Base-by-base conservation (phyloP, 2,329 filamentous ascomycete species). In the Graphilbum sp. region DNA sequence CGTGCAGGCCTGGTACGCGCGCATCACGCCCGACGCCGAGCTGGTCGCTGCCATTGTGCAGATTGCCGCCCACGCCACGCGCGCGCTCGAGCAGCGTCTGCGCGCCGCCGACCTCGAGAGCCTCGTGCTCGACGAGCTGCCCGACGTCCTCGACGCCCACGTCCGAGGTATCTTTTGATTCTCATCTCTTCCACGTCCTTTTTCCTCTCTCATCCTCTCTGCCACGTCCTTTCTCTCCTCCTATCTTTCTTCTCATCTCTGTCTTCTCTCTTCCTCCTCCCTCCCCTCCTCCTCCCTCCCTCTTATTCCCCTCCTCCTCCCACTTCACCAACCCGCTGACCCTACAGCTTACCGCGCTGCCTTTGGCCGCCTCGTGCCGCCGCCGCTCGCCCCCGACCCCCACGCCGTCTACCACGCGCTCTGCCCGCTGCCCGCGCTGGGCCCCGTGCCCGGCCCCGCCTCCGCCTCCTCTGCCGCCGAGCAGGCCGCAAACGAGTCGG, bases 1-100 rank as follows among this genome's bases (percentile, higher is more conserved):
- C 54, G 81, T 98, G 29, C 79, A 90, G 55, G 76, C 75, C 24
- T 98, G 90, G 90, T 98, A 98, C 62, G 69, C 67, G 46, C 88
- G 79, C 56, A 90, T 98, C 55, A 95, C 88, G 2, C 75, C 85
- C 4, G 88, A 98, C 58, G 21, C 5, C 21, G 81, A 74, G 12
- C 92, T 98, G 53, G 77, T 90, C 43, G 78, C 80, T 47, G 87
- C 95, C 61, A 71, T 95, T 41, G 68, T 96, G 38, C 83, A 85
- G 52, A 78, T 94, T 47, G 82, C 96, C 50, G 90, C 88, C 31
- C 88, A 96, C 58, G 90, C 83, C 56, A 94, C 85, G 31, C 70
- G 84, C 41, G 84, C 78, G 8, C 59, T 98, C 41, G 90, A 96
- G 60, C 80, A 94, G 61, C 72, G 90, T 48, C 59, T 94, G 42